A percentile compares a stretch with the other conserved stretches of the same genome.
These are phyloP conservation scores for Lepidium campestre DNA, from an alignment of 441 rosid genomes.

Conservation along the genomic window DNA sequence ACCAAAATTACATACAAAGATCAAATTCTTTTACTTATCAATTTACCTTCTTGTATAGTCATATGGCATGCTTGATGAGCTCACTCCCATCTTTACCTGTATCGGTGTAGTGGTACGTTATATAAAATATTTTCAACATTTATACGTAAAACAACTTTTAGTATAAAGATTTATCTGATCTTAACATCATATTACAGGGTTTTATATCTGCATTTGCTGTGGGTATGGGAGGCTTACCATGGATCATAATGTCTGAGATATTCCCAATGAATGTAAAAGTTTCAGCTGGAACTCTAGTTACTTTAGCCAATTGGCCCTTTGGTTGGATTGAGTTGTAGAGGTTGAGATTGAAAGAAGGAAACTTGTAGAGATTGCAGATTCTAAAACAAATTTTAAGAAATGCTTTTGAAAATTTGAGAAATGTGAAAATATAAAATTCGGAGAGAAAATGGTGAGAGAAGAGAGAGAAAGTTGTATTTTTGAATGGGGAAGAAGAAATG, in stretches of 20 bases:
- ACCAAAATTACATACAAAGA: background rate
- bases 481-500: too few relatives aligned
- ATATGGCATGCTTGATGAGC: constrained; percentile 23
- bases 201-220: constrained; percentile 24
- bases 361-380: too few relatives aligned
- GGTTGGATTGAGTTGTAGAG: constrained; percentile 39
- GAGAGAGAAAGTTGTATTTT: too few relatives aligned
- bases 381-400: too few relatives aligned
- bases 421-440: too few relatives aligned
- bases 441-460: too few relatives aligned
- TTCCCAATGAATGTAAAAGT: constrained; percentile 47
- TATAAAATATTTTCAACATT: background rate
- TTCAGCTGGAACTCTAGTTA: constrained; percentile 43
- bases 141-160: too few relatives aligned
- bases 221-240: constrained; percentile 60
- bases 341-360: too few relatives aligned
- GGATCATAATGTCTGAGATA: constrained; percentile 68
- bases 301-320: constrained; percentile 40
- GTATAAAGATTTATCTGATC: background rate
- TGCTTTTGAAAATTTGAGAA: too few relatives aligned
- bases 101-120: constrained; percentile 40
- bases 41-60: constrained; percentile 7
- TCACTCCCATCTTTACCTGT: constrained; percentile 42
- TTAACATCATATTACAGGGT: constrained; percentile 30
- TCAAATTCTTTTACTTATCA: background rate